A percentile compares a stretch with the other conserved stretches of the same genome.
phyloP scores from a whole-genome alignment of 768 basidiomycete genomes.

The Xerocomus spinulosus region DNA sequence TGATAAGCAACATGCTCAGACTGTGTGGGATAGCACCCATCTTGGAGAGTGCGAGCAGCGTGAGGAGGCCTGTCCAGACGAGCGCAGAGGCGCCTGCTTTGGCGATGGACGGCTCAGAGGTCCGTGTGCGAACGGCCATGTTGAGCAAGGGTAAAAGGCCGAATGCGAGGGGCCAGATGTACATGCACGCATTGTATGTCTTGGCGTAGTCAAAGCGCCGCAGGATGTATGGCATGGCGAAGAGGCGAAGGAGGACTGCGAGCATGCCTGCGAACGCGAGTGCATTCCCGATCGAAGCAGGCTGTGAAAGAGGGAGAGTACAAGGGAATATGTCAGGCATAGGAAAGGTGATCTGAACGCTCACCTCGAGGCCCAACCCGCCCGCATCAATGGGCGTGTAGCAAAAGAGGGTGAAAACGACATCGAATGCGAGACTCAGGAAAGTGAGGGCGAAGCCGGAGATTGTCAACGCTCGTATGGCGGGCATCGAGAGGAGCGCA shows the following conservation, averaged over 20 bases:
- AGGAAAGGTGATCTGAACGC: conserved; percentile 12
- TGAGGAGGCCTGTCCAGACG: conserved; percentile 46
- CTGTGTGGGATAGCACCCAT: conserved; percentile 29
- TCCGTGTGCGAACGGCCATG: conserved; percentile 36
- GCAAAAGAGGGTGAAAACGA: conserved; percentile 62
- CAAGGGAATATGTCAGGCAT: neutral
- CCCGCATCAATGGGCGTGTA: conserved; percentile 54
- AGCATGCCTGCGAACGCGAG: conserved; percentile 49
- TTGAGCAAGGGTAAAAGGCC: conserved; percentile 48
- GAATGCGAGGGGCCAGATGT: conserved; percentile 51
- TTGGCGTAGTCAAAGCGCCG: conserved; percentile 43
- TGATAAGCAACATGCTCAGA: conserved; percentile 58
- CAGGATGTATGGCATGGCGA: conserved; percentile 50
- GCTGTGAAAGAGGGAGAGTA: conserved; percentile 27
- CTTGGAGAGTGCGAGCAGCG: conserved; percentile 37
- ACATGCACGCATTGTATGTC: conserved; percentile 50
- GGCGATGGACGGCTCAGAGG: conserved; percentile 8
- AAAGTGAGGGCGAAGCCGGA: conserved; percentile 51
- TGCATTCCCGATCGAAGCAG: conserved; percentile 51
- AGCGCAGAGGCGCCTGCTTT: conserved; percentile 16
- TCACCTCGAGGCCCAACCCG: conserved; percentile 53
- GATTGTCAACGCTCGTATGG: conserved; percentile 47
- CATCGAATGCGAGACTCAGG: conserved; percentile 54
- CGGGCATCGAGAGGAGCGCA: conserved; percentile 43
- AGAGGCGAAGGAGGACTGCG: conserved; percentile 45